Evolutionary conservation across 208 protist genomes (phyloP), one percentile per base, ranked within the genome.

Genomic region (Phytomonas sp.): DNA sequence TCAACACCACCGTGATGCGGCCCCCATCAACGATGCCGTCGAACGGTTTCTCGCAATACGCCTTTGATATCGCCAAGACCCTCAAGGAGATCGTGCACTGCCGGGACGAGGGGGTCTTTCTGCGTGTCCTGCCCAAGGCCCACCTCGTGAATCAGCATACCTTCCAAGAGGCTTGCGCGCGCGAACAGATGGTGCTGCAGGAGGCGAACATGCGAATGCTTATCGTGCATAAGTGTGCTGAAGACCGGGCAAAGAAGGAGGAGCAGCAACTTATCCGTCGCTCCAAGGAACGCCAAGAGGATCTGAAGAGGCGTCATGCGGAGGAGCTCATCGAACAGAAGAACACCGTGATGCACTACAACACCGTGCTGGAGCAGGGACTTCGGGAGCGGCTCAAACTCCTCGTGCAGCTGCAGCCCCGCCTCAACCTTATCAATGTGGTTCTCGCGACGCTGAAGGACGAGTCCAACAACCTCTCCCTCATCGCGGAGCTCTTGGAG

Each of bases 401-500:
- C 6, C 66, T 91, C 33, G 72, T 72, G 63, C 43, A 74, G 30
- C 72, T 93, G 60, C 87, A 93, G 72, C 88, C 88, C 5, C 78
- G 81, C 15, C 62, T 89, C 31, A 72, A 62, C 70, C 73, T 86
- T 20, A 40, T 76, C 51, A 67, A 53, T 8, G 65, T 80, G 17
- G 83, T 79, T 20, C 68, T 88, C 63, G 79, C 79, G 23, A 81
- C 87, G 5, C 13, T 89, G 28, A 83, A 86, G 73, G 62, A 76
- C 51, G 83, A 84, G 62, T 31, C 13, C 15, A 71, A 71, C 79
- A 67, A 82, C 70, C 81, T 67, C 62, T n/a, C 36, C 11, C 62
- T 89, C 20, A 77, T 91, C n/a, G 82, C 66, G 28, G 80, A 76
- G 53, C 81, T 93, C 28, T 61, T 93, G 67, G 77, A 88, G 76